phyloP scores from a whole-genome alignment of 306 rosid species.

The Begonia fuchsioides region DNA sequence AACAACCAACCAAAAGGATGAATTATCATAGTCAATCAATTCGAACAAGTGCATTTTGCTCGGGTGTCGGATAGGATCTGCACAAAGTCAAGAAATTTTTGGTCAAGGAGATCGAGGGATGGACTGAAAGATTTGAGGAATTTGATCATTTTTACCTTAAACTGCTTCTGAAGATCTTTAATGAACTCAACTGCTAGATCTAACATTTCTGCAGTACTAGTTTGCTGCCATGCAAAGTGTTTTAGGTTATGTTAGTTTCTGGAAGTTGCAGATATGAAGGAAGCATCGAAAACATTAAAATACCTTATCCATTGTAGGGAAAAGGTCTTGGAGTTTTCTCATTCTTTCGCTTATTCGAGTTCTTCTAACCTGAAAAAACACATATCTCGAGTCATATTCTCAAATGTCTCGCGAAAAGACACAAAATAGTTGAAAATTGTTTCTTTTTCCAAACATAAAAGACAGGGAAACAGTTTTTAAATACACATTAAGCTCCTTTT shows the following conservation, averaged over 20 bases:
- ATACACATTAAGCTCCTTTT: too few species aligned
- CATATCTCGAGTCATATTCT: too few species aligned
- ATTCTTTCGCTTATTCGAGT: constrained; percentile 74
- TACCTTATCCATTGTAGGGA: constrained; percentile 84
- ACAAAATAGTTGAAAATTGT: too few species aligned
- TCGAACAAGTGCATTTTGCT: constrained; percentile 58
- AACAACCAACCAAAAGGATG: background rate
- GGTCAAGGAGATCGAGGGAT: constrained; percentile 7
- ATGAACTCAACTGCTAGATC: constrained; percentile 62
- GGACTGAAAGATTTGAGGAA: background rate
- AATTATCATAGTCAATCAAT: constrained; percentile 19
- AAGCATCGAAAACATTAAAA: background rate
- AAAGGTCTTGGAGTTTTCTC: constrained; percentile 59
- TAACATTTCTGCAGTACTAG: constrained; percentile 80
- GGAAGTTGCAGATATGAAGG: background rate
- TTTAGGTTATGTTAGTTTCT: background rate
- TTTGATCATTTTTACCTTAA: constrained; percentile 25
- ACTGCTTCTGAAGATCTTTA: constrained; percentile 60
- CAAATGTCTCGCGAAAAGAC: too few species aligned
- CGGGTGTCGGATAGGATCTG: constrained; percentile 49
- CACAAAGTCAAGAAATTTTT: constrained; percentile 12
- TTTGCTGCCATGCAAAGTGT: constrained; percentile 44
- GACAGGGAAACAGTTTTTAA: too few species aligned
- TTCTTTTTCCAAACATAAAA: too few species aligned
- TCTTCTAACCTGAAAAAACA: constrained; percentile 56